A percentile compares a stretch with the other conserved stretches of the same genome.
Conservation (phyloP, 1,139 yeast genomes). For the Diutina siamensis region DNA sequence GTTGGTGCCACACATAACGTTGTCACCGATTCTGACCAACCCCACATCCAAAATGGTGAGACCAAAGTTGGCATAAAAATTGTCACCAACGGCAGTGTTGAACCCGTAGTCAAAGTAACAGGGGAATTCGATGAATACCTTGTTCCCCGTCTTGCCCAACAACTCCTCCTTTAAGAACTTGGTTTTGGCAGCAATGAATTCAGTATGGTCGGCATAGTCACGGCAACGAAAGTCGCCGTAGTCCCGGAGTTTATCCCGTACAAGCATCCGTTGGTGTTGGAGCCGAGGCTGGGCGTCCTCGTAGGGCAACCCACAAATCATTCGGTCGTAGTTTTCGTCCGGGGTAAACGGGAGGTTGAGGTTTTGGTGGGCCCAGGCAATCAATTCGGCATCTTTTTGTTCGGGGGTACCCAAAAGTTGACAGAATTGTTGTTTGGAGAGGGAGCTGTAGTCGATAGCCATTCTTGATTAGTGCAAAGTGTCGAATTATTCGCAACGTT, state of each 20-base stretch:
- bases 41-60: constrained; percentile 47
- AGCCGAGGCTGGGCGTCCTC: constrained; percentile 21
- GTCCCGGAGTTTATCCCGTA: constrained; percentile 26
- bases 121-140: constrained; percentile 38
- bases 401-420: background rate
- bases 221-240: background rate
- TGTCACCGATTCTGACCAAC: constrained; percentile 48
- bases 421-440: background rate
- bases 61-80: constrained; percentile 46
- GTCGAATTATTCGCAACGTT: too few species aligned
- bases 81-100: constrained; percentile 38
- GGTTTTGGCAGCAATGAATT: constrained; percentile 17
- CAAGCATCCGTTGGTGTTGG: constrained; percentile 14
- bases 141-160: constrained; percentile 33
- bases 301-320: constrained; percentile 26
- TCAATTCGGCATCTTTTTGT: constrained; percentile 23
- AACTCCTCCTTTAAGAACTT: constrained; percentile 22
- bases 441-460: background rate
- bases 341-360: constrained; percentile 32
- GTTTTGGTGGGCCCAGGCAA: constrained; percentile 29
- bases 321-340: constrained; percentile 27
- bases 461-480: too few species aligned
- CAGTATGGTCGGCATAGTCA: constrained; percentile 25
- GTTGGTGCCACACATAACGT: constrained; percentile 53
- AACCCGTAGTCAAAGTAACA: constrained; percentile 49